Conservation (phyloP, 2,329 filamentous ascomycete genomes). For the Trichoderma polysporum region DNA sequence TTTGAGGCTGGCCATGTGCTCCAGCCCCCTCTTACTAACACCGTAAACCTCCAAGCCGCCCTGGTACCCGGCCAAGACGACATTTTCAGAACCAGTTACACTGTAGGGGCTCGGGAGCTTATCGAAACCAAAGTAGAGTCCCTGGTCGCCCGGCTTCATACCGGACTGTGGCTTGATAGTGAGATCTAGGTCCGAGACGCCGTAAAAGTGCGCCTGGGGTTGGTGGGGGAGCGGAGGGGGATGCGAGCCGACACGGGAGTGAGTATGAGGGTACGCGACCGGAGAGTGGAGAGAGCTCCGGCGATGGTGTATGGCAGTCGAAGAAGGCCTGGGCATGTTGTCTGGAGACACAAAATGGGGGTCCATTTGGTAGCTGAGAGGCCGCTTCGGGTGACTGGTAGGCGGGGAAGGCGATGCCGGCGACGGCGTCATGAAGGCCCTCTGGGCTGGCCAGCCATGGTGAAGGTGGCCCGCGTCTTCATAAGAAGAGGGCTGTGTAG, state of each 20-base stretch:
- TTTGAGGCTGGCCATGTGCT: slow-evolving; percentile 68
- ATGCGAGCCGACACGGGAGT: slow-evolving; percentile 43
- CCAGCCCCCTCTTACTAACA: slow-evolving; percentile 69
- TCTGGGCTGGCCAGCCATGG: slow-evolving; percentile 48
- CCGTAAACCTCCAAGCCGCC: slow-evolving; percentile 75
- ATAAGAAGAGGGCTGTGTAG: slow-evolving; percentile 53
- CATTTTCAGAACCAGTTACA: slow-evolving; percentile 54
- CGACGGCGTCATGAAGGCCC: slow-evolving; percentile 45
- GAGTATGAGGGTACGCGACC: slow-evolving; percentile 39
- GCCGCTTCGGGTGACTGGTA: slow-evolving; percentile 40
- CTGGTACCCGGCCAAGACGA: slow-evolving; percentile 75
- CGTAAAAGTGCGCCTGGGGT: slow-evolving; percentile 74
- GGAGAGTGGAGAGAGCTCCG: slow-evolving; percentile 51
- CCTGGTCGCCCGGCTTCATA: slow-evolving; percentile 63
- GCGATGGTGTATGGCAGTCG: slow-evolving; percentile 35
- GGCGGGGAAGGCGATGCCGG: slow-evolving; percentile 44
- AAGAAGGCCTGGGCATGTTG: slow-evolving; percentile 38
- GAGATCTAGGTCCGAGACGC: slow-evolving; percentile 71
- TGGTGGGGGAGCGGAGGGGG: slow-evolving; percentile 72
- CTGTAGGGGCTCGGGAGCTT: slow-evolving; percentile 53
- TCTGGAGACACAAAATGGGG: slow-evolving; percentile 44
- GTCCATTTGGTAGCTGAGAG: slow-evolving; percentile 57
- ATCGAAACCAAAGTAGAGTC: slow-evolving; percentile 82
- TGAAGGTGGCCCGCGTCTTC: slow-evolving; percentile 47
- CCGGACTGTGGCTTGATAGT: slow-evolving; percentile 58